Evolutionary conservation across 1,284 basidiomycete species (phyloP).

Genomic region (Leccinum pachyderme): DNA sequence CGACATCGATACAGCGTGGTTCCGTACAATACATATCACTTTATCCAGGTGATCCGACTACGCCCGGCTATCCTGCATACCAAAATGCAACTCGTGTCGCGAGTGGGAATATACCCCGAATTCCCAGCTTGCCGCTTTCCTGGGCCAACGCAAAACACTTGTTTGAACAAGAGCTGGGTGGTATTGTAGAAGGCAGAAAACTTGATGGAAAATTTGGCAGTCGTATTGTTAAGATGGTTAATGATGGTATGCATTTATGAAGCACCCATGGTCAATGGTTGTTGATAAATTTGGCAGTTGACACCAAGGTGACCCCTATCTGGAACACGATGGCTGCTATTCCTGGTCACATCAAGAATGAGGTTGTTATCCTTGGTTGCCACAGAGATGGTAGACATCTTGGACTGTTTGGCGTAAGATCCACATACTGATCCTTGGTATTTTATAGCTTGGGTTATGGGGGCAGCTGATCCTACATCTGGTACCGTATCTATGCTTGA

Average conservation of each 20-base stretch:
- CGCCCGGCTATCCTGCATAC: constrained; percentile 87
- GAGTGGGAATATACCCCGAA: constrained; percentile 71
- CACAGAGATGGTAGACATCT: constrained; percentile 85
- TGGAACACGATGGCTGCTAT: constrained; percentile 91
- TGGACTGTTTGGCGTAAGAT: constrained; percentile 5
- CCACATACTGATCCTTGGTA: constrained; percentile 26
- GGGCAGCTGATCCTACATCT: constrained; percentile 83
- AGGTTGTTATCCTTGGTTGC: constrained; percentile 83
- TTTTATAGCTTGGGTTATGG: constrained; percentile 54
- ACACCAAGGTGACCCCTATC: constrained; percentile 77
- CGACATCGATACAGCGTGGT: constrained; percentile 82
- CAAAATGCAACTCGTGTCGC: constrained; percentile 73
- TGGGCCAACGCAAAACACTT: constrained; percentile 67
- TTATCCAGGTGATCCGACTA: constrained; percentile 86
- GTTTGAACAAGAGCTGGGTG: constrained; percentile 53
- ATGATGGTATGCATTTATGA: constrained; percentile 49
- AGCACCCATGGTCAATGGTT: constrained; percentile 2
- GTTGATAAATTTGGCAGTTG: constrained; percentile 41
- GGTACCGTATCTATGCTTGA: constrained; percentile 88
- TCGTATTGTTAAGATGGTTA: constrained; percentile 54
- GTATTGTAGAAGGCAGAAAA: constrained; percentile 32
- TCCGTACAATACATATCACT: constrained; percentile 79
- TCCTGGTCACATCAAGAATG: constrained; percentile 84
- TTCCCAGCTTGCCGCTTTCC: constrained; percentile 79
- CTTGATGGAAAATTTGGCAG: constrained; percentile 51